These are phyloP conservation scores for Exophiala lecanii-corni DNA, from an alignment of 2,329 filamentous ascomycete species.

Conservation along the genomic window DNA sequence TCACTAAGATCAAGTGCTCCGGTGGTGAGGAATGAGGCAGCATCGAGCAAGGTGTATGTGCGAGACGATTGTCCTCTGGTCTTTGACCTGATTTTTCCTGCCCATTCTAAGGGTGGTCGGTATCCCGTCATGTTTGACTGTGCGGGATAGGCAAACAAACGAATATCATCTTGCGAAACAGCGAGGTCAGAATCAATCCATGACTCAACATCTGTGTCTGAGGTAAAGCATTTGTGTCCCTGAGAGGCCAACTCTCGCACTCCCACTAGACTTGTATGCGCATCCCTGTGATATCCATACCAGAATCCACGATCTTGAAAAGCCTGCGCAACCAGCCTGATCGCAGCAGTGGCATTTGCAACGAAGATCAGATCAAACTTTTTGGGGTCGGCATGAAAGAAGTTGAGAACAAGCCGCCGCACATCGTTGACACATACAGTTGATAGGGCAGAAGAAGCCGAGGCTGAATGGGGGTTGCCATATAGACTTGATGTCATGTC, in stretches of 20 bases:
- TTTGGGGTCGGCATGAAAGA: slow-evolving; percentile 74
- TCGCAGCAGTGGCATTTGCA: slow-evolving; percentile 85
- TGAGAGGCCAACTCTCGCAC: slow-evolving; percentile 64
- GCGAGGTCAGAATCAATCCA: slow-evolving; percentile 50
- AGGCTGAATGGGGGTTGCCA: slow-evolving; percentile 87
- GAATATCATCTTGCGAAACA: slow-evolving; percentile 28
- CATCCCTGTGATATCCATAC: slow-evolving; percentile 77
- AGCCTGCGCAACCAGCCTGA: slow-evolving; percentile 78
- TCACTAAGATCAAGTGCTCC: slow-evolving; percentile 53
- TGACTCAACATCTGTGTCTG: slow-evolving; percentile 56
- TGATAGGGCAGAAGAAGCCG: slow-evolving; percentile 70
- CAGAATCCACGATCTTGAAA: slow-evolving; percentile 68
- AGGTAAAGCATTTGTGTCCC: slow-evolving; percentile 60
- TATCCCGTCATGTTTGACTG: slow-evolving; percentile 68
- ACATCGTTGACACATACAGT: slow-evolving; percentile 70
- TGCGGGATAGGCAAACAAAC: slow-evolving; percentile 60
- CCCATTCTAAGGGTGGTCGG: slow-evolving; percentile 57
- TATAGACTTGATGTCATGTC: slow-evolving; percentile 76
- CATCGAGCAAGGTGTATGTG: slow-evolving; percentile 53
- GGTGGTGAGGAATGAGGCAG: slow-evolving; percentile 62
- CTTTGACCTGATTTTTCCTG: slow-evolving; percentile 28
- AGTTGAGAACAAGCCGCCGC: slow-evolving; percentile 63
- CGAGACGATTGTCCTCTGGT: background rate
- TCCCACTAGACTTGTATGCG: slow-evolving; percentile 82
- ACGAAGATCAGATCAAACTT: slow-evolving; percentile 86